A percentile compares a stretch with the other conserved stretches of the same genome.
These are phyloP conservation scores for Cordyceps militaris DNA, from an alignment of 2,329 filamentous ascomycete genomes.

Conservation along the genomic window DNA sequence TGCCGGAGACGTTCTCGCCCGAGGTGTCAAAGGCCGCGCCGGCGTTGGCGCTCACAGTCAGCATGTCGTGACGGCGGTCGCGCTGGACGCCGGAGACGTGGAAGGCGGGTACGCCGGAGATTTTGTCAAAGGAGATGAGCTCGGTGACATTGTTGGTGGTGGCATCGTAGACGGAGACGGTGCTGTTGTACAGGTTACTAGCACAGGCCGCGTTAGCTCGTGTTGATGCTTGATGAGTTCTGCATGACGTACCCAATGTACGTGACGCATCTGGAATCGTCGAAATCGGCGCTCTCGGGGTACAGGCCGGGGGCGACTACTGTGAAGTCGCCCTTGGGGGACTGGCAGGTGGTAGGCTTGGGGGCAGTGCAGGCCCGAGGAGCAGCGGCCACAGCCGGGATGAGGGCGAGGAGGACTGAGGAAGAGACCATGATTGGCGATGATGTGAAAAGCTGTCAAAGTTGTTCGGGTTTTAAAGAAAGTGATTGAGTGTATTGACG, in stretches of 20 bases:
- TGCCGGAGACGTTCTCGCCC: slow-evolving; percentile 29
- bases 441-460: background rate
- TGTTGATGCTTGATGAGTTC: no score
- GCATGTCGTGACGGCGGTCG: slow-evolving; percentile 23
- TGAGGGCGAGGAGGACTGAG: background rate
- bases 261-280: slow-evolving; percentile 15
- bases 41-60: slow-evolving; percentile 30
- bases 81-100: slow-evolving; percentile 28
- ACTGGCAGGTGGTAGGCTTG: background rate
- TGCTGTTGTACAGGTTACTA: background rate
- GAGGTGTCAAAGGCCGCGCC: slow-evolving; percentile 28
- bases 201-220: background rate
- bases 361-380: background rate
- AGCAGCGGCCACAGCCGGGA: background rate
- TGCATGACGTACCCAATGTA: slow-evolving; percentile 19
- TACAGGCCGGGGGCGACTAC: slow-evolving; percentile 16
- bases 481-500: background rate
- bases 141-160: background rate
- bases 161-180: background rate
- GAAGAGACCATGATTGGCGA: background rate
- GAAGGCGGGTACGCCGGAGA: slow-evolving; percentile 19
- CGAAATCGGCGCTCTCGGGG: slow-evolving; percentile 20
- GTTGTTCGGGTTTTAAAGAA: background rate
- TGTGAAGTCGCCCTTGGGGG: background rate
- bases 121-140: slow-evolving; percentile 21